Conservation (phyloP, 1,139 yeast species). For the Protomyces macrosporus region DNA sequence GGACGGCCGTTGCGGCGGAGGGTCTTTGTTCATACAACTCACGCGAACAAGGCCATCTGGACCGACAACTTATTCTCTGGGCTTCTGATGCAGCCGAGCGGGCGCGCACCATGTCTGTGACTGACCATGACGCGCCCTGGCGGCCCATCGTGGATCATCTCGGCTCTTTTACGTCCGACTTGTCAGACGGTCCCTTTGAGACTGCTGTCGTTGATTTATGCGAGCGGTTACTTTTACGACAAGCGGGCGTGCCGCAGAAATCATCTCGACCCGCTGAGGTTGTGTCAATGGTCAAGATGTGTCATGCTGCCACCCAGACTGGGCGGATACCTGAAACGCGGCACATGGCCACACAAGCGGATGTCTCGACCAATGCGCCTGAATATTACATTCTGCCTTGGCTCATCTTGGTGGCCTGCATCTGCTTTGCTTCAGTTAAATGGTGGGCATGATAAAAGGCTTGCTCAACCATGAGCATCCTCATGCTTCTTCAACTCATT, state of each 20-base stretch:
- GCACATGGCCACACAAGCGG: neutral
- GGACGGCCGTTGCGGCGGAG: neutral
- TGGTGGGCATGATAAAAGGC: too few relatives aligned
- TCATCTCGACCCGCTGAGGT: too few relatives aligned
- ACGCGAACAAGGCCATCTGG: neutral
- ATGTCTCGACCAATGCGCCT: neutral
- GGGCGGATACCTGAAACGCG: neutral
- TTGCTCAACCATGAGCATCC: too few relatives aligned
- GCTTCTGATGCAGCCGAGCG: slow-evolving; percentile 3
- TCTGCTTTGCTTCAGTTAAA: neutral
- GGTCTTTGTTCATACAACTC: neutral
- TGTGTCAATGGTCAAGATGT: neutral
- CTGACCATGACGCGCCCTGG: neutral
- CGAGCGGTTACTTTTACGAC: neutral
- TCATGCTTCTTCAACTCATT: neutral
- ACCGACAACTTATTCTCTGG: neutral
- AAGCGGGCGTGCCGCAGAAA: too few relatives aligned
- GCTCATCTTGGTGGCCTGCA: neutral
- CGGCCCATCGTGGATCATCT: neutral
- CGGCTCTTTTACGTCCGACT: too few relatives aligned
- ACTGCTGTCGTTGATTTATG: neutral
- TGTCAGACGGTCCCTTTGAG: neutral
- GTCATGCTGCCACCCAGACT: neutral
- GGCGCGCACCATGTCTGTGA: neutral
- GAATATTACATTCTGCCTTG: neutral